phyloP scores from a whole-genome alignment of 2,329 filamentous ascomycete species.

The Xylaria arbuscula region DNA sequence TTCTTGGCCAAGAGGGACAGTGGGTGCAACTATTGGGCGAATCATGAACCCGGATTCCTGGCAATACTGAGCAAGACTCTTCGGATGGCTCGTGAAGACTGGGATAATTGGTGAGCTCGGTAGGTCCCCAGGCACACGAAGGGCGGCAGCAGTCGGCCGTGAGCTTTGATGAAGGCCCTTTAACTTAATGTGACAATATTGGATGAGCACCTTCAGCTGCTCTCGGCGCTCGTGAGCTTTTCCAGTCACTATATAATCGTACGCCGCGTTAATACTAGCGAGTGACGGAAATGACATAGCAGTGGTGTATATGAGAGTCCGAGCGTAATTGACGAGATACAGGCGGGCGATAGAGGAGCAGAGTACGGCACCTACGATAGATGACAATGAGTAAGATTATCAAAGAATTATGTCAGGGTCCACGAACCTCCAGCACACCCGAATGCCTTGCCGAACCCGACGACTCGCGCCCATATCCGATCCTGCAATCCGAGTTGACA shows the following conservation, averaged over 20 bases:
- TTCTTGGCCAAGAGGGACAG: conserved; percentile 66
- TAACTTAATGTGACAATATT: conserved; percentile 57
- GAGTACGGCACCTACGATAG: conserved; percentile 66
- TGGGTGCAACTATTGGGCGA: conserved; percentile 69
- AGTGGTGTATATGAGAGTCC: conserved; percentile 80
- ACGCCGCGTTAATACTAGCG: conserved; percentile 47
- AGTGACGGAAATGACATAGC: conserved; percentile 70
- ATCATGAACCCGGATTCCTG: conserved; percentile 65
- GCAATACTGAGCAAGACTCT: conserved; percentile 64
- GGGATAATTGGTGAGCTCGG: conserved; percentile 68
- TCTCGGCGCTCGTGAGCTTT: conserved; percentile 49
- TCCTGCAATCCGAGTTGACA: conserved; percentile 66
- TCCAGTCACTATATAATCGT: conserved; percentile 48
- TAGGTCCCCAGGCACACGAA: conserved; percentile 47
- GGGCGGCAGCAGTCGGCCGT: conserved; percentile 32
- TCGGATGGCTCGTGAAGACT: conserved; percentile 62
- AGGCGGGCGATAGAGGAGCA: conserved; percentile 68
- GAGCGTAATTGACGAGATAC: conserved; percentile 80
- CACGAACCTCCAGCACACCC: conserved; percentile 74
- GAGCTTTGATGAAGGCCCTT: conserved; percentile 45
- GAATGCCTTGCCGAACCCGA: conserved; percentile 76
- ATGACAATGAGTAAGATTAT: conserved; percentile 25
- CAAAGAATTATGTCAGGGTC: neutral
- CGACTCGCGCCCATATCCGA: conserved; percentile 66
- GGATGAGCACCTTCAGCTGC: conserved; percentile 59